These are phyloP conservation scores for Amphirosellinia nigrospora DNA, from an alignment of 495 filamentous ascomycete species.

Conservation along the genomic window DNA sequence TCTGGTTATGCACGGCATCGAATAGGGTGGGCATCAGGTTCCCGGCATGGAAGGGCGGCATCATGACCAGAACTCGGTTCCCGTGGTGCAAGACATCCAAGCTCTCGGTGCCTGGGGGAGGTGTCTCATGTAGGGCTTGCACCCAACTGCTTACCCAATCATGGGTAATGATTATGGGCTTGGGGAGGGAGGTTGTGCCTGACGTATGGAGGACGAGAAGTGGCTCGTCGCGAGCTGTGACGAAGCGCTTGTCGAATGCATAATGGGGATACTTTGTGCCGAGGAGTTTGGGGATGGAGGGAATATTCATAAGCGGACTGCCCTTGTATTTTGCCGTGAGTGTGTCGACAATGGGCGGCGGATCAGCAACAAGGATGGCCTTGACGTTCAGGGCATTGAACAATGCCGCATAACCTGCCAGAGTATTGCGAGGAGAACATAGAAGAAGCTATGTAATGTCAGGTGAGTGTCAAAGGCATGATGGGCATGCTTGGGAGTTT, in stretches of 20 bases:
- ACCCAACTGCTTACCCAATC: slow-evolving; percentile 39
- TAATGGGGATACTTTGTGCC: not conserved
- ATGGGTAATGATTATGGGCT: slow-evolving; percentile 46
- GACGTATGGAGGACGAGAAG: slow-evolving; percentile 52
- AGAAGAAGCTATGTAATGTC: slow-evolving; percentile 15
- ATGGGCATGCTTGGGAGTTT: slow-evolving; percentile 1
- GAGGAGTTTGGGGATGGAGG: not conserved
- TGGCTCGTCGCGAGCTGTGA: slow-evolving; percentile 30
- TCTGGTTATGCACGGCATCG: not conserved
- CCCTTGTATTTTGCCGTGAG: slow-evolving; percentile 5
- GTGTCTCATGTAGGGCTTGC: slow-evolving; percentile 34
- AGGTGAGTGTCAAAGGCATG: not conserved
- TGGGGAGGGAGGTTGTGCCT: slow-evolving; percentile 52
- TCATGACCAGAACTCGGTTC: not conserved
- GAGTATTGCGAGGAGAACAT: slow-evolving; percentile 22
- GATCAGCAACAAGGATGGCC: not conserved
- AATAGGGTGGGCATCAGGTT: not conserved
- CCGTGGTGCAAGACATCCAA: not conserved
- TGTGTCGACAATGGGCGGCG: not conserved
- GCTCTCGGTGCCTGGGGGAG: slow-evolving; percentile 36
- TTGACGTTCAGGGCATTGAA: slow-evolving; percentile 1
- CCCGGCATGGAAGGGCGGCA: not conserved
- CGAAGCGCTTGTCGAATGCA: slow-evolving; percentile 15
- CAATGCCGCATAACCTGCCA: not conserved
- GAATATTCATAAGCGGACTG: not conserved